phyloP scores from a whole-genome alignment of 441 rosid genomes.

The Mallotus repandus region DNA sequence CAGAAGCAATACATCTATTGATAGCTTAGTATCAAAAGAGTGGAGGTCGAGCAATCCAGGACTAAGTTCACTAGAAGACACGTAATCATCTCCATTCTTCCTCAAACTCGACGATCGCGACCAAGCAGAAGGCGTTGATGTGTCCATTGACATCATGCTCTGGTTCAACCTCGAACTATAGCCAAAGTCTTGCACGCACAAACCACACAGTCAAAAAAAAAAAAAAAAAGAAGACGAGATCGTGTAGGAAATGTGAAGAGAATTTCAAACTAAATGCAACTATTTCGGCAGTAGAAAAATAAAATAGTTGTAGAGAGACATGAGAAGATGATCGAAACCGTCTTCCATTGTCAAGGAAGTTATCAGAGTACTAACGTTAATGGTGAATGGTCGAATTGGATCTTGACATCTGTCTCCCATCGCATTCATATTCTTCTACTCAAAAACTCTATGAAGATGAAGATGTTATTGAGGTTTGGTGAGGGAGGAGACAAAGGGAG shows the following conservation, averaged over 20 bases:
- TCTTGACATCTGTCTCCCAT: constrained; percentile 43
- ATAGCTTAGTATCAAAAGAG: constrained; percentile 64
- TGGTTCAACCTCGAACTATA: constrained; percentile 38
- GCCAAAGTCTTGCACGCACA: constrained; percentile 31
- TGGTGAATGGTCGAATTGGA: constrained; percentile 43
- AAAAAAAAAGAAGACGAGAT: neutral
- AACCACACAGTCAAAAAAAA: neutral
- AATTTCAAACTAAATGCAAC: neutral
- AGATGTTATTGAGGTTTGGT: too few species aligned
- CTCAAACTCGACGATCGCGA: constrained; percentile 53
- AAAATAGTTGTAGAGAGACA: constrained; percentile 12
- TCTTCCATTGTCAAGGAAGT: constrained; percentile 41
- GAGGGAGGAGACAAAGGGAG: too few species aligned
- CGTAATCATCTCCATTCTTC: constrained; percentile 45
- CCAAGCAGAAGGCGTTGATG: constrained; percentile 37
- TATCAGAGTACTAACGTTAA: constrained; percentile 58
- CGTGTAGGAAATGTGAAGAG: neutral
- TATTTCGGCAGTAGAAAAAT: neutral
- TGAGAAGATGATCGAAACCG: constrained; percentile 44
- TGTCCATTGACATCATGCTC: constrained; percentile 34
- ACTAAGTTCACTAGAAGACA: constrained; percentile 45
- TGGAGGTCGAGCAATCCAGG: constrained; percentile 69
- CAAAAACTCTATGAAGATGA: neutral
- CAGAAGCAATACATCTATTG: constrained; percentile 38
- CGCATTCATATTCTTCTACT: constrained; percentile 36